Percentiles rank a stretch among this genome's conserved stretches.
Evolutionary conservation across 495 filamentous ascomycete species (phyloP).

Genomic region (Hypoxylon fuscum): DNA sequence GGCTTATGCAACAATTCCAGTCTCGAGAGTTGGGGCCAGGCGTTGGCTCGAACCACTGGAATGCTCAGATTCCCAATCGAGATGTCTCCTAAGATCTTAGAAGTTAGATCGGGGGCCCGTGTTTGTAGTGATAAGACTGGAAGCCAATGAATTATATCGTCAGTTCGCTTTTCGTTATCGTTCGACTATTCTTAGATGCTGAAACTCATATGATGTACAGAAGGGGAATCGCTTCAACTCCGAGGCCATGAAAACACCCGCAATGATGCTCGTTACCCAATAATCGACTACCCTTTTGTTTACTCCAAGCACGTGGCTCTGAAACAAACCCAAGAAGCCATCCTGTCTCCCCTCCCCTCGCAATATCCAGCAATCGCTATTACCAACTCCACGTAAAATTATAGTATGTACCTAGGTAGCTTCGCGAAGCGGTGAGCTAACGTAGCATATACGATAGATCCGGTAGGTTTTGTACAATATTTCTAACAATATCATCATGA

Average conservation of each 20-base stretch:
- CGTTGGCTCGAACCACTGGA: slow-evolving; percentile 21
- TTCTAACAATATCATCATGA: slow-evolving; percentile 47
- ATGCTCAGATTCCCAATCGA: slow-evolving; percentile 16
- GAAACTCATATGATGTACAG: slow-evolving; percentile 19
- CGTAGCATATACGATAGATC: slow-evolving; percentile 65
- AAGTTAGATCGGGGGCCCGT: background rate
- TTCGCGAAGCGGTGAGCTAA: slow-evolving; percentile 20
- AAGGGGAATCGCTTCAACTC: slow-evolving; percentile 19
- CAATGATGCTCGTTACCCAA: slow-evolving; percentile 28
- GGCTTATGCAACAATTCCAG: slow-evolving; percentile 39
- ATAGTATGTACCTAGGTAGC: no score
- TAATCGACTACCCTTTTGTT: slow-evolving; percentile 21
- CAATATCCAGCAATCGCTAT: slow-evolving; percentile 1
- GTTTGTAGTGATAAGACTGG: background rate
- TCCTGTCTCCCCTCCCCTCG: background rate
- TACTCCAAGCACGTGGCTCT: slow-evolving; percentile 20
- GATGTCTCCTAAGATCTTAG: background rate
- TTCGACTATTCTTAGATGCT: slow-evolving; percentile 8
- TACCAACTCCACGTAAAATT: slow-evolving; percentile 13
- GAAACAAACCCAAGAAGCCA: slow-evolving; percentile 5
- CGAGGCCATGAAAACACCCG: slow-evolving; percentile 24
- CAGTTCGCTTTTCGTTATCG: slow-evolving; percentile 17
- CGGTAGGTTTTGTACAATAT: slow-evolving; percentile 54
- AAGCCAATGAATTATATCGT: background rate
- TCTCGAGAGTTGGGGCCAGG: slow-evolving; percentile 17